These are phyloP conservation scores for Colletotrichum sansevieriae DNA, from an alignment of 2,329 filamentous ascomycete genomes.

Conservation along the genomic window DNA sequence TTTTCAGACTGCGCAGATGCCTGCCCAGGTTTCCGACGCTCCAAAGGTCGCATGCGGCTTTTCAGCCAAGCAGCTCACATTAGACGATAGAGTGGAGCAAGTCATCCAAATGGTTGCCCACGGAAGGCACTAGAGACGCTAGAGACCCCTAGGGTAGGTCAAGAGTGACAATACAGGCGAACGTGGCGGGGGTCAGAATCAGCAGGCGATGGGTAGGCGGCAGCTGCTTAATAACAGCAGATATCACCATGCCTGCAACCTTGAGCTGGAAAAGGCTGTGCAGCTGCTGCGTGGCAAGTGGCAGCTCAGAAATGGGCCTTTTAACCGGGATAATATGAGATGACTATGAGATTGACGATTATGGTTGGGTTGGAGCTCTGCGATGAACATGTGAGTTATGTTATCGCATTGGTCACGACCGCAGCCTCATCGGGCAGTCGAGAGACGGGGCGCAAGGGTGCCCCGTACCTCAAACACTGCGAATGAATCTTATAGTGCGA, in stretches of 20 bases:
- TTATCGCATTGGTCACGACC: not conserved
- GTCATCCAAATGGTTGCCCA: not conserved
- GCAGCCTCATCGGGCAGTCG: not conserved
- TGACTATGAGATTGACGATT: not conserved
- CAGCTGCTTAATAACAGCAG: not conserved
- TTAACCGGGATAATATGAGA: not conserved
- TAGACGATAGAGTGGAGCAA: not conserved
- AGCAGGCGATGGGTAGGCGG: not conserved
- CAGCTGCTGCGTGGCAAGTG: slow-evolving; percentile 2
- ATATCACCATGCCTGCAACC: not conserved
- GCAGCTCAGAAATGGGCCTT: not conserved
- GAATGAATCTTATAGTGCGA: not conserved
- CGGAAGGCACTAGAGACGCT: not conserved
- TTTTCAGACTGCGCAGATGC: not conserved
- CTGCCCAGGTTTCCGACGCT: not conserved
- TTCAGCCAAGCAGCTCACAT: not conserved
- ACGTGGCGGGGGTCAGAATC: not conserved
- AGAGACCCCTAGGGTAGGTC: not conserved
- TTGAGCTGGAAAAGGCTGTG: not conserved
- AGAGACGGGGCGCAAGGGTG: not conserved
- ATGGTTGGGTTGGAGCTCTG: not conserved
- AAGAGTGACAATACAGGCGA: not conserved
- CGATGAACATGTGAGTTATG: not conserved
- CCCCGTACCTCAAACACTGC: not conserved
- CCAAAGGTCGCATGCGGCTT: not conserved